These are phyloP conservation scores for Aphanomyces euteiches DNA, from an alignment of 352 stramenopile species.

Conservation along the genomic window DNA sequence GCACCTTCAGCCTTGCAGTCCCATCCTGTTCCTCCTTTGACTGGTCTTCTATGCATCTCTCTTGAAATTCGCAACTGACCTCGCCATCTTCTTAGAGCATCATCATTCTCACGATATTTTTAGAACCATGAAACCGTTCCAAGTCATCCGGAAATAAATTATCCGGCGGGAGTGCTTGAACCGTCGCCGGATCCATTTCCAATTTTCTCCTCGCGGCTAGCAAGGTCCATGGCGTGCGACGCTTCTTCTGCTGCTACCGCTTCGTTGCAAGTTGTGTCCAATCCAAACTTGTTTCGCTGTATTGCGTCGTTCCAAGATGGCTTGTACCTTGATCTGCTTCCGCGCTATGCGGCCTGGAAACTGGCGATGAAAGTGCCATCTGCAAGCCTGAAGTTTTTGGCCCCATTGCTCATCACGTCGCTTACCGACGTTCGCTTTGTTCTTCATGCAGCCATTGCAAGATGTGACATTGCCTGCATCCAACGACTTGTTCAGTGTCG, in stretches of 20 bases:
- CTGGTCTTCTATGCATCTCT: conserved; percentile 25
- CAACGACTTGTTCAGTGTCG: conserved; percentile 3
- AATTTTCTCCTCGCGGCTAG: not conserved
- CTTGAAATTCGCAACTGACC: not conserved
- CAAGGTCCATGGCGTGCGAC: not conserved
- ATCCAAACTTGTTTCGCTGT: not conserved
- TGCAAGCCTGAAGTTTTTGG: not conserved
- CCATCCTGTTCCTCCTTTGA: conserved; percentile 27
- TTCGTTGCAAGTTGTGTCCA: conserved; percentile 3
- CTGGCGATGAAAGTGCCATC: not conserved
- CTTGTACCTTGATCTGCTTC: conserved; percentile 14
- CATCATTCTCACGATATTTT: conserved; percentile 2
- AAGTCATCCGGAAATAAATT: not conserved
- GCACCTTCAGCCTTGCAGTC: conserved; percentile 58
- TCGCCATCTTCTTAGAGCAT: not conserved
- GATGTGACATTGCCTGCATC: conserved; percentile 9
- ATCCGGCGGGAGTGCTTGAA: not conserved
- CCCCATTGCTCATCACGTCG: not conserved
- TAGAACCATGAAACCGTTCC: not conserved
- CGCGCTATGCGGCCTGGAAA: conserved; percentile 8
- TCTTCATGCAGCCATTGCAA: conserved; percentile 22
- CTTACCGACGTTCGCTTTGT: conserved; percentile 5
- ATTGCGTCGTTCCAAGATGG: conserved; percentile 22
- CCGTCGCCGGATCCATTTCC: conserved; percentile 17
- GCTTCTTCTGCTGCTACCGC: not conserved